Conservation (phyloP, 176 grass and related monocot species). For the Panicum miliaceum region DNA sequence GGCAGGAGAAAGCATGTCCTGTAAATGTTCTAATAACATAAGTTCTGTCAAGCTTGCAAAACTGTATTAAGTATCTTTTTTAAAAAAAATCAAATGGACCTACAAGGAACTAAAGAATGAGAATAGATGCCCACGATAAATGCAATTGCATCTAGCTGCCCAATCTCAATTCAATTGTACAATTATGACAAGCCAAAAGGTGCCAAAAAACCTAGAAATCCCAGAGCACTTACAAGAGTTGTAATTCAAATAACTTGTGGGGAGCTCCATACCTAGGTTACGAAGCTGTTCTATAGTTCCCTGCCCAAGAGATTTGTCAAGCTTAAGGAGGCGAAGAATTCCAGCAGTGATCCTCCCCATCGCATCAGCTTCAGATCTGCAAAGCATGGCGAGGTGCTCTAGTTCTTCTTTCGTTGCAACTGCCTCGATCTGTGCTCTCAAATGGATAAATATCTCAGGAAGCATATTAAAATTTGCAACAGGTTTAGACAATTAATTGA, state of each 20-base stretch:
- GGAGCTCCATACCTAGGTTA: constrained; percentile 76
- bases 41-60: neutral
- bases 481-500: constrained; percentile 33
- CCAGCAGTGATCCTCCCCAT: constrained; percentile 93
- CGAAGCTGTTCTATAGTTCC: constrained; percentile 84
- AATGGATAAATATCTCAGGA: constrained; percentile 36
- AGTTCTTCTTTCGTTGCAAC: constrained; percentile 92
- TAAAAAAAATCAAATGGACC: neutral
- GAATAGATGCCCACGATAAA: neutral
- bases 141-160: constrained; percentile 3
- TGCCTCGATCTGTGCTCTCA: constrained; percentile 74
- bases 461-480: constrained; percentile 23
- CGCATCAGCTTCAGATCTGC: constrained; percentile 92
- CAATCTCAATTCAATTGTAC: constrained; percentile 1
- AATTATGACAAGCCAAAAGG: neutral
- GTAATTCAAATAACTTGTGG: constrained; percentile 13
- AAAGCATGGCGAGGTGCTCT: constrained; percentile 78
- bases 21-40: constrained; percentile 2
- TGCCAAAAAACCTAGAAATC: neutral
- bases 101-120: neutral
- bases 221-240: neutral
- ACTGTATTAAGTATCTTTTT: neutral
- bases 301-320: constrained; percentile 93
- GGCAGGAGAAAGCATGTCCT: neutral
- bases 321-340: constrained; percentile 88